Evolutionary conservation across 305 asterid species (phyloP), one percentile per base, ranked within the genome.

Genomic region (Rubia balearica): DNA sequence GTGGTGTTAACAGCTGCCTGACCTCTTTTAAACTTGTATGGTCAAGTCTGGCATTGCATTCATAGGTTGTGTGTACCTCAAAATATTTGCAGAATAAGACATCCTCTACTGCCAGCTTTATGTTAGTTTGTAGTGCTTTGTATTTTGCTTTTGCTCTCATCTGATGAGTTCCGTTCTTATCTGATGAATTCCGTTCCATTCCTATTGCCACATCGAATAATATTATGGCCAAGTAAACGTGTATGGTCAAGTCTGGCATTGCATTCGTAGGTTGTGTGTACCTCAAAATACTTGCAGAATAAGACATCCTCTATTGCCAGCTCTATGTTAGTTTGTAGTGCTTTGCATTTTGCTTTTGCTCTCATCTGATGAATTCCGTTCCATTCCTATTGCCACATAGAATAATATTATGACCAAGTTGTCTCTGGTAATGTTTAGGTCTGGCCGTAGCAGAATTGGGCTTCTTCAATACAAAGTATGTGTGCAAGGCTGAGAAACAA

Each of bases 401-500:
- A 45, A 42, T 49, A 9, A 13, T 0, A 14, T 12, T 17, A n/a
- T 56, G 19, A 16, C 30, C 43, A 40, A 51, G 51, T 8, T 53
- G 10, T 75, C 19, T 2, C 6, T 17, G 36, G 24, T 55, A 64
- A 60, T 10, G 41, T 51, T 17, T 83, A 89, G 96, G 96, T 57
- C 60, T 82, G 75, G 88, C 94, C 60, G 86, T 89, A 73, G 91
- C 89, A 43, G 91, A 81, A 49, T 51, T 91, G 75, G 96, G 83
- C 76, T 91, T 91, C 57, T 83, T 67, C 80, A 80, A 64, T 73
- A 88, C 86, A 1, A 84, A 89, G 43, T 63, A 85, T 48, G 87
- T 83, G 6, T 74, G 84, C 0, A 89, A 83, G 81, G 96, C 98
- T 8, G 96, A 89, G 77, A 89, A 85, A 61, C 85, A 87, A 0